Conservation (phyloP, 2,329 filamentous ascomycete genomes). For the Aspergillus sp. region DNA sequence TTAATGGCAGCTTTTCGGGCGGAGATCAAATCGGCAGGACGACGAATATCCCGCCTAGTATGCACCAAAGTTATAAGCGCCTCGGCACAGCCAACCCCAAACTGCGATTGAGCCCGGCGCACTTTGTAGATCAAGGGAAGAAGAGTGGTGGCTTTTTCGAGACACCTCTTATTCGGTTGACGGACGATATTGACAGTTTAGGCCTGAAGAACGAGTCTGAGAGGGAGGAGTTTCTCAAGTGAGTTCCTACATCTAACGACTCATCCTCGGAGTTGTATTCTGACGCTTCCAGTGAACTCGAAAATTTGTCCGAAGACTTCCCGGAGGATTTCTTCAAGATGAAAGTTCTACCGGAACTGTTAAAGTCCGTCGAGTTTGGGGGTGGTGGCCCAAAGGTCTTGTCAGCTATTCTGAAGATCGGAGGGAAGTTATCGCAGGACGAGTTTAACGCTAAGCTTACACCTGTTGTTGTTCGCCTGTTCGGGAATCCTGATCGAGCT, state of each 20-base stretch:
- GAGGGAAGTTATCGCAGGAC: conserved; percentile 79
- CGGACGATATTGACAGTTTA: conserved; percentile 88
- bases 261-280: conserved; percentile 6
- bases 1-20: conserved; percentile 79
- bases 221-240: conserved; percentile 79
- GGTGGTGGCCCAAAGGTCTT: conserved; percentile 93
- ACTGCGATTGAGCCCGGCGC: conserved; percentile 74
- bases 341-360: conserved; percentile 88
- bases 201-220: conserved; percentile 84
- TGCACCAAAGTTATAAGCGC: conserved; percentile 90
- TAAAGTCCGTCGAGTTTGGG: conserved; percentile 99
- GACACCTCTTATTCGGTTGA: conserved; percentile 85
- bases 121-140: conserved; percentile 87
- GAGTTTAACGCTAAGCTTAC: conserved; percentile 84
- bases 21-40: conserved; percentile 80
- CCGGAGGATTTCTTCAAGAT: conserved; percentile 98
- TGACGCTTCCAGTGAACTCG: conserved; percentile 62
- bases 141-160: conserved; percentile 86
- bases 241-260: conserved; percentile 22
- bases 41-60: conserved; percentile 79
- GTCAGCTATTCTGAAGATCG: conserved; percentile 83
- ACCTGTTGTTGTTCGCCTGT: conserved; percentile 82
- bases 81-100: conserved; percentile 89
- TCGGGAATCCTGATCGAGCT: conserved; percentile 86
- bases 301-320: conserved; percentile 86